Percentiles rank a stretch among this genome's conserved stretches.
These are phyloP conservation scores for Aspergillus terreus DNA, from an alignment of 2,329 filamentous ascomycete genomes.

Conservation along the genomic window DNA sequence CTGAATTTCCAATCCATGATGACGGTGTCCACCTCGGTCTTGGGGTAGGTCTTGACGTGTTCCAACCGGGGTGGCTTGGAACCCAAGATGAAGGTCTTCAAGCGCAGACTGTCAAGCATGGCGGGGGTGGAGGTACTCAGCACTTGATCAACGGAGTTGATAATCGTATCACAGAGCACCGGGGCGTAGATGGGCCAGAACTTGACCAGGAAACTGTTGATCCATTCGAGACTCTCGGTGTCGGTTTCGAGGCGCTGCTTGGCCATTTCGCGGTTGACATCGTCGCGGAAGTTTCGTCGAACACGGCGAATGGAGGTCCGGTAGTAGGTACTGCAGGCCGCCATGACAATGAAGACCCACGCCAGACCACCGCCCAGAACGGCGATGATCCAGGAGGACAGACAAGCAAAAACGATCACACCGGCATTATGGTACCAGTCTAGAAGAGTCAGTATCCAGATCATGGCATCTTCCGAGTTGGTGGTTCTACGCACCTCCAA, in stretches of 20 bases:
- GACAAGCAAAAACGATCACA: conserved; percentile 89
- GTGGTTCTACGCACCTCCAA: conserved; percentile 60
- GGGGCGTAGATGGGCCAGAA: conserved; percentile 99
- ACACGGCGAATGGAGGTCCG: conserved; percentile 90
- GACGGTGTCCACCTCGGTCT: conserved; percentile 89
- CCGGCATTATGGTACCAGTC: conserved; percentile 98
- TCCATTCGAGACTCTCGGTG: conserved; percentile 93
- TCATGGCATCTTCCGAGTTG: not conserved
- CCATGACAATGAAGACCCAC: conserved; percentile 94
- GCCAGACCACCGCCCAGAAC: conserved; percentile 84
- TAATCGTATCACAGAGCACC: conserved; percentile 84
- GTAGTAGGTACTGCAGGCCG: conserved; percentile 89
- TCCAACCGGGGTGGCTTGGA: conserved; percentile 94
- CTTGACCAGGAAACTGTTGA: conserved; percentile 96
- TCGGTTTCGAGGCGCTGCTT: conserved; percentile 87
- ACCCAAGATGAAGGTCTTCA: conserved; percentile 90
- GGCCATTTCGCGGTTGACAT: conserved; percentile 82
- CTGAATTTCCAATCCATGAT: conserved; percentile 99
- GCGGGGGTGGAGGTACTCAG: conserved; percentile 86
- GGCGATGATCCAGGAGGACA: conserved; percentile 85
- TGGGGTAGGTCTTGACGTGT: conserved; percentile 97
- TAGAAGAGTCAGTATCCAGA: conserved; percentile 29
- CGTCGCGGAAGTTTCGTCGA: conserved; percentile 91
- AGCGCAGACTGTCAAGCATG: conserved; percentile 87
- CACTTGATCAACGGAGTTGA: conserved; percentile 93